Conservation (phyloP, 805 yeast species). For the Starmerella sp. region DNA sequence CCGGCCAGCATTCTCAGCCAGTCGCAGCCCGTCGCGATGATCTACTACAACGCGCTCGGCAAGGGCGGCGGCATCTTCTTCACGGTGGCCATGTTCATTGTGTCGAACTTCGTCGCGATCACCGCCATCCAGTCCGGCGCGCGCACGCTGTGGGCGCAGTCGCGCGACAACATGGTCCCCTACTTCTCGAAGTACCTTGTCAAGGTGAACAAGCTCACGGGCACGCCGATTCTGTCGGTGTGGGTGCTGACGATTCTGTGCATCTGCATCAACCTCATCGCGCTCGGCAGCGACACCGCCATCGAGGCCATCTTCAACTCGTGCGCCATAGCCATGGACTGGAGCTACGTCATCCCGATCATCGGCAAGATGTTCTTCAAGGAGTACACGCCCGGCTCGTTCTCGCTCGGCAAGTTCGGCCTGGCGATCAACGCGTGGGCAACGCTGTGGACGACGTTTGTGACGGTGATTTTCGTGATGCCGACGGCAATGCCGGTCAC, state of each 20-base stretch:
- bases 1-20: conserved; percentile 18
- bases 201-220: conserved; percentile 39
- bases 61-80: conserved; percentile 52
- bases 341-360: conserved; percentile 56
- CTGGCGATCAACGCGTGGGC: conserved; percentile 15
- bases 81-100: conserved; percentile 45
- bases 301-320: conserved; percentile 62
- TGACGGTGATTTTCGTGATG: conserved; percentile 22
- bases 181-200: conserved; percentile 26
- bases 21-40: conserved; percentile 50
- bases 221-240: conserved; percentile 52
- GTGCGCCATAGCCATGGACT: conserved; percentile 58
- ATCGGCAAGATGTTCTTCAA: conserved; percentile 47
- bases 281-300: conserved; percentile 49
- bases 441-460: conserved; percentile 21
- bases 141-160: conserved; percentile 64
- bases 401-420: conserved; percentile 45
- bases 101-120: conserved; percentile 56
- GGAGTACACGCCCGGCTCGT: conserved; percentile 52
- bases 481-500: conserved; percentile 23
- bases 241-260: conserved; percentile 42
- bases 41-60: conserved; percentile 52
- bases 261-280: conserved; percentile 45
- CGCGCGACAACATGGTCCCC: conserved; percentile 66
- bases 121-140: conserved; percentile 53